Conservation (phyloP, 306 rosid species). For the Hylodesmum podocarpum region DNA sequence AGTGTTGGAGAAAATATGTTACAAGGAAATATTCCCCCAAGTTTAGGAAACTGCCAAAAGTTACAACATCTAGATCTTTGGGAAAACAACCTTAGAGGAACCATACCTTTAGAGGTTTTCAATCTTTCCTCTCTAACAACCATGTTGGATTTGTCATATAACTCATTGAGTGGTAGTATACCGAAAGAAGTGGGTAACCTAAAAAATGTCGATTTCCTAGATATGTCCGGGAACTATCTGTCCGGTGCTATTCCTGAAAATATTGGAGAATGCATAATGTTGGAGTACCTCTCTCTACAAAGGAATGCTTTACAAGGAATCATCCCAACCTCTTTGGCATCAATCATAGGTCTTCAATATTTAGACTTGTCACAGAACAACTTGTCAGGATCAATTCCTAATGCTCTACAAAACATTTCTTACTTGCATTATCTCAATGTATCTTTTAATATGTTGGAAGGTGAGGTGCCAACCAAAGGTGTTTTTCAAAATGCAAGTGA, state of each 20-base stretch:
- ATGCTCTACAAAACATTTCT: constrained; percentile 3
- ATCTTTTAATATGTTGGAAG: constrained; percentile 45
- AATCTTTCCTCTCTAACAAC: background rate
- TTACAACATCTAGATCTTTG: background rate
- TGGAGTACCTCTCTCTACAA: constrained; percentile 31
- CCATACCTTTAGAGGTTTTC: constrained; percentile 28
- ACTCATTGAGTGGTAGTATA: constrained; percentile 30
- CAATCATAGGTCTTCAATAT: constrained; percentile 13
- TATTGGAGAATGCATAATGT: constrained; percentile 25
- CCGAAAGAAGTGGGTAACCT: constrained; percentile 21
- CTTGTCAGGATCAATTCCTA: constrained; percentile 41
- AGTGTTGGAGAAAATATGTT: background rate
- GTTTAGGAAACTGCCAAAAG: constrained; percentile 7
- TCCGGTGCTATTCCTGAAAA: constrained; percentile 33
- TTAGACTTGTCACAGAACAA: constrained; percentile 39
- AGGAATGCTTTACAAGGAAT: constrained; percentile 29
- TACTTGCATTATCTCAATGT: constrained; percentile 26
- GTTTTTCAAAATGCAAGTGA: constrained; percentile 28
- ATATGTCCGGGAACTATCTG: constrained; percentile 35
- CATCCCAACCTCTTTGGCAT: constrained; percentile 35
- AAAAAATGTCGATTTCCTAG: background rate
- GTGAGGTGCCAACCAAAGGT: constrained; percentile 45
- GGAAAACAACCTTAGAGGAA: constrained; percentile 26
- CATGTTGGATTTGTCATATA: constrained; percentile 27
- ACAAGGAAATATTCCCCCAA: constrained; percentile 33